phyloP scores from a whole-genome alignment of 805 yeast species.

The Candida odintsovae region DNA sequence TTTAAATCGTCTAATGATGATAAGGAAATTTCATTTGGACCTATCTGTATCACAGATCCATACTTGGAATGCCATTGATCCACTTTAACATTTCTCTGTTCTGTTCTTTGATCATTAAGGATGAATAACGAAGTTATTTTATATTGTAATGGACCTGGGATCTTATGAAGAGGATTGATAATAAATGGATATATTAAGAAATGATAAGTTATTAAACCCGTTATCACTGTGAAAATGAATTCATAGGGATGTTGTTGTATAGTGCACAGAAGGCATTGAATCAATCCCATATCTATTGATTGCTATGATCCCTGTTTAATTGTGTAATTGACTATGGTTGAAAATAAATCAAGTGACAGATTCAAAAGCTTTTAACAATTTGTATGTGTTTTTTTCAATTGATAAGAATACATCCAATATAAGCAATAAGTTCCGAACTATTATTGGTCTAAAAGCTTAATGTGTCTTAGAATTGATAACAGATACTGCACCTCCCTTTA shows the following conservation, averaged over 20 bases:
- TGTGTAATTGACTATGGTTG: no score
- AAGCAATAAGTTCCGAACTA: no score
- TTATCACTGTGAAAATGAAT: not conserved
- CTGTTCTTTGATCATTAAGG: conserved; percentile 38
- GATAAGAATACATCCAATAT: not conserved
- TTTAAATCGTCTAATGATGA: conserved; percentile 43
- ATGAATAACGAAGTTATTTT: conserved; percentile 38
- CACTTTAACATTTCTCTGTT: conserved; percentile 43
- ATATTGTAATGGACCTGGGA: conserved; percentile 58
- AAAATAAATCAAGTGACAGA: no score
- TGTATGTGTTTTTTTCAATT: not conserved
- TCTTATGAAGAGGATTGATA: conserved; percentile 40
- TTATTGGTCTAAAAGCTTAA: no score
- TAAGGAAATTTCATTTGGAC: conserved; percentile 58
- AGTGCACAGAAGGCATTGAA: not conserved
- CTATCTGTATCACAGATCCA: conserved; percentile 58
- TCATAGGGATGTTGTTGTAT: not conserved
- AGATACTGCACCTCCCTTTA: no score
- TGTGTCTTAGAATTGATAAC: no score
- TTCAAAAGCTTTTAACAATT: not conserved
- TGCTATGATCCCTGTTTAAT: not conserved
- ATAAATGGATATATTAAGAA: conserved; percentile 40
- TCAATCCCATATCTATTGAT: not conserved
- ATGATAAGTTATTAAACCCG: conserved; percentile 20
- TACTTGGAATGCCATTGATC: conserved; percentile 46